phyloP scores from a whole-genome alignment of 805 yeast species.

The Candida multigemmis region DNA sequence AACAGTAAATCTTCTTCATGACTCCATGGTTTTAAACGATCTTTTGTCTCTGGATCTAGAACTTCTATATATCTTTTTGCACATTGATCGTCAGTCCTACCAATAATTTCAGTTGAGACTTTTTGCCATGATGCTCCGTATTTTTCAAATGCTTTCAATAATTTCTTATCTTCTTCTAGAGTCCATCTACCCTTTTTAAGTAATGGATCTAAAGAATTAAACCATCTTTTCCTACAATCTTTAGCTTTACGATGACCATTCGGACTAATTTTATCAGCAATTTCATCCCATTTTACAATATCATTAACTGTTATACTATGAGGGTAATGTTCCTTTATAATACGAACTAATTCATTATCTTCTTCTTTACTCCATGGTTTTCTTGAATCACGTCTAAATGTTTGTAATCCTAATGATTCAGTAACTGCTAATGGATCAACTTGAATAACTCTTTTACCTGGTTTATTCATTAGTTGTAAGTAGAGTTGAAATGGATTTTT shows the following conservation, averaged over 20 bases:
- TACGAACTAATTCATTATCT: conserved; percentile 41
- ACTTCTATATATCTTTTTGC: conserved; percentile 87
- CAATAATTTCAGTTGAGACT: conserved; percentile 65
- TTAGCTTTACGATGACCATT: conserved; percentile 53
- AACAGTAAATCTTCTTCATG: conserved; percentile 65
- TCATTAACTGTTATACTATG: conserved; percentile 22
- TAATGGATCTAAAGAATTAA: conserved; percentile 74
- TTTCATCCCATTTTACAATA: conserved; percentile 52
- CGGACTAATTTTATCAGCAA: conserved; percentile 30
- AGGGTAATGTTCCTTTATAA: conserved; percentile 29
- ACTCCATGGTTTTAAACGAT: conserved; percentile 73
- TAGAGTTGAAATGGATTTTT: no score
- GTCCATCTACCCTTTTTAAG: conserved; percentile 86
- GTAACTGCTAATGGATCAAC: conserved; percentile 53
- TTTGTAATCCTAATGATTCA: conserved; percentile 66
- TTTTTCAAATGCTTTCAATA: conserved; percentile 53
- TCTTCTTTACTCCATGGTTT: conserved; percentile 74
- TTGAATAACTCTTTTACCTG: conserved; percentile 10
- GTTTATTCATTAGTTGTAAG: conserved; percentile 1
- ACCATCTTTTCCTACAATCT: conserved; percentile 85
- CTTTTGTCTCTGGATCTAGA: conserved; percentile 70
- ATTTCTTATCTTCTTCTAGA: conserved; percentile 59
- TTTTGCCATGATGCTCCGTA: conserved; percentile 84
- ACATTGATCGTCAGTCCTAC: conserved; percentile 93
- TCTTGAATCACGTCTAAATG: conserved; percentile 54